Base-by-base conservation (phyloP, 1,139 yeast genomes). In the Kluyveromyces marxianus region DNA sequence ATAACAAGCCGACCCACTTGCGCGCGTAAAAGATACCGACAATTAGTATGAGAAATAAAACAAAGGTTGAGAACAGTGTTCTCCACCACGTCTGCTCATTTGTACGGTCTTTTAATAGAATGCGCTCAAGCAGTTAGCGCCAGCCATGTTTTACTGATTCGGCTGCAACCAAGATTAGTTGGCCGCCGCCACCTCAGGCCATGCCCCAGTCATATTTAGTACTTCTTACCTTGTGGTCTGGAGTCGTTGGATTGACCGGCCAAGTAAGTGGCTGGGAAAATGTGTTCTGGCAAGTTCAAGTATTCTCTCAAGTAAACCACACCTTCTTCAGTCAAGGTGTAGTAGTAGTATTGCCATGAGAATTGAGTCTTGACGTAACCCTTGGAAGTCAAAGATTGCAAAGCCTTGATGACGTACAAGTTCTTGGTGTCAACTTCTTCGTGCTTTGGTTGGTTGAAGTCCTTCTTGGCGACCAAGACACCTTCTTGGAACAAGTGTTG, bases 271-370 rank as follows among this genome's bases (percentile, higher is more conserved):
- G 87, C 84, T 72, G 99, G 99, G 73, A 90, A 94, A 75, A 92
- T 85, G 76, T 90, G 96, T 74, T 85, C 94, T 76, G 98, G 98
- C 69, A 92, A 83, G 83, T 90, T 90, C 75, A 92, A 85, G 87
- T 90, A 95, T 71, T 86, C 88, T 79, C 97, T 87, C 73, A 92
- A 86, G 86, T 79, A 92, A 71, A 89, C 96, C 61, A 94, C 94
- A 83, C 99, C 99, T 77, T 87, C 96, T 73, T 94, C 97, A 71
- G 97, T 92, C 74, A 94, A 87, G 81, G 98, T 89, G 95, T 94
- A 94, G 96, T 92, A 94, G 81, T 92, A 94, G 83, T 88, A 88
- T 85, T 90, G 97, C 99, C 99, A 92, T 69, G 98, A 92, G 85
- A 92, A 92, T 78, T 90, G 97, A 68, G 99, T 92, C 87, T 90